phyloP scores from a whole-genome alignment of 495 filamentous ascomycete genomes.

The Aspergillus haitiensis region DNA sequence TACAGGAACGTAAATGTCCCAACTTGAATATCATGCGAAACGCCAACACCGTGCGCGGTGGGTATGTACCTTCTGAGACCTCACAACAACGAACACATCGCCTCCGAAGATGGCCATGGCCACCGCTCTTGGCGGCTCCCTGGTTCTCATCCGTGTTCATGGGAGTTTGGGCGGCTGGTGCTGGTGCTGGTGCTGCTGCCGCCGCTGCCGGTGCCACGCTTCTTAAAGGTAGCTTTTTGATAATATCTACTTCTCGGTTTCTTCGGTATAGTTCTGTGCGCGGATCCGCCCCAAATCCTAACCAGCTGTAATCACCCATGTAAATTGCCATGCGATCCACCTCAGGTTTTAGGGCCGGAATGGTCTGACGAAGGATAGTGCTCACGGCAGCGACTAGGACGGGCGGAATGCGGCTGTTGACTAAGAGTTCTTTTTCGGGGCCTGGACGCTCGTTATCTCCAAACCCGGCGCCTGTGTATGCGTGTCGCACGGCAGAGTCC shows the following conservation, averaged over 20 bases:
- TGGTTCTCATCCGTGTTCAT: neutral
- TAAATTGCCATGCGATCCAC: slow-evolving; percentile 52
- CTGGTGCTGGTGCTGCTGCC: too few relatives aligned
- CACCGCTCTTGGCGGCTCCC: slow-evolving; percentile 3
- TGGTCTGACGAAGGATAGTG: slow-evolving; percentile 45
- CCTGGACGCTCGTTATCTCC: slow-evolving; percentile 48
- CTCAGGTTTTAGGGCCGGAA: slow-evolving; percentile 41
- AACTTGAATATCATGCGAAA: slow-evolving; percentile 45
- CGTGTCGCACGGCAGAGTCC: slow-evolving; percentile 47
- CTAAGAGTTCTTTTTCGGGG: slow-evolving; percentile 50
- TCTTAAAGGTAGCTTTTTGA: slow-evolving; percentile 45
- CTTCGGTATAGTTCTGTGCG: slow-evolving; percentile 40
- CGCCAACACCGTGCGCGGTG: slow-evolving; percentile 38
- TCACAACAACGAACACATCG: slow-evolving; percentile 49
- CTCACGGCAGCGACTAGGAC: slow-evolving; percentile 44
- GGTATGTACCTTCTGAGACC: slow-evolving; percentile 37
- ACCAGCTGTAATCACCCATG: slow-evolving; percentile 49
- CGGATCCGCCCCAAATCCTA: slow-evolving; percentile 47
- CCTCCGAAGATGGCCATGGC: slow-evolving; percentile 17
- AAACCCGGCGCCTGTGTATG: slow-evolving; percentile 48
- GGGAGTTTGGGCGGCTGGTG: neutral
- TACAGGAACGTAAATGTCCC: slow-evolving; percentile 43
- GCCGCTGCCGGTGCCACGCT: neutral
- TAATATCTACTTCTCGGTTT: slow-evolving; percentile 42
- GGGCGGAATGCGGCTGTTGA: slow-evolving; percentile 46